Evolutionary conservation across 106 monocot genomes (phyloP), one percentile per base, ranked within the genome.

Genomic region (Dendrobium chrysotoxum): DNA sequence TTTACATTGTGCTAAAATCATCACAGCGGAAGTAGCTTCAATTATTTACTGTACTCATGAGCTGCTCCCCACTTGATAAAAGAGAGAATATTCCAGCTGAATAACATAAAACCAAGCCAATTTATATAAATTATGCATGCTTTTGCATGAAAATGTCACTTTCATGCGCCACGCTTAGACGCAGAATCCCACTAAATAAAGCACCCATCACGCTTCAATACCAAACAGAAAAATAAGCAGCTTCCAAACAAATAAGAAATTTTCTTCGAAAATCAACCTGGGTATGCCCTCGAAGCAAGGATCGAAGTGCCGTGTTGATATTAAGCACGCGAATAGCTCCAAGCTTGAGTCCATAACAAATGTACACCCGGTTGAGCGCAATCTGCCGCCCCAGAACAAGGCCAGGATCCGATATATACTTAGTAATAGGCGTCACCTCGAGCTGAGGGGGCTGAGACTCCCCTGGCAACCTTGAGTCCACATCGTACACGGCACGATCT

Each of bases 391-490:
- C 98, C 9, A 99, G 76, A 16, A 99, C 98, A 47, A 99, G 86
- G 17, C 95, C 91, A 0, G 98, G 98, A 81, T 99, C 98, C 1
- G 98, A 99, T 5, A 76, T 65, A 71, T 99, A 99, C 85, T 99
- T 99, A 4, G 98, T 99, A 76, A 99, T 99, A 18, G 98, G 98
- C 31, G 95, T 93, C 15, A 99, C 98, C 83, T 99, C 98, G 9
- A 99, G 95, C 86, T 98, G 98, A 16, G 98, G 94, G 3, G 96
- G 91, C 78, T 86, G 83, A 11, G 79, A 45, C 80, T 91, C 91
- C 77, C 91, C 95, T 3, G 88, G 80, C 58, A 89, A 25, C 81
- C 91, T 88, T 41, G 79, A 87, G 79, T 99, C 98, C 3, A 99
- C 95, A 45, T 99, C 98, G 55, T 95, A 88, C 40, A 95, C 88